A percentile compares a stretch with the other conserved stretches of the same genome.
Evolutionary conservation across 768 basidiomycete genomes (phyloP).

Genomic region (Amanita muscaria): DNA sequence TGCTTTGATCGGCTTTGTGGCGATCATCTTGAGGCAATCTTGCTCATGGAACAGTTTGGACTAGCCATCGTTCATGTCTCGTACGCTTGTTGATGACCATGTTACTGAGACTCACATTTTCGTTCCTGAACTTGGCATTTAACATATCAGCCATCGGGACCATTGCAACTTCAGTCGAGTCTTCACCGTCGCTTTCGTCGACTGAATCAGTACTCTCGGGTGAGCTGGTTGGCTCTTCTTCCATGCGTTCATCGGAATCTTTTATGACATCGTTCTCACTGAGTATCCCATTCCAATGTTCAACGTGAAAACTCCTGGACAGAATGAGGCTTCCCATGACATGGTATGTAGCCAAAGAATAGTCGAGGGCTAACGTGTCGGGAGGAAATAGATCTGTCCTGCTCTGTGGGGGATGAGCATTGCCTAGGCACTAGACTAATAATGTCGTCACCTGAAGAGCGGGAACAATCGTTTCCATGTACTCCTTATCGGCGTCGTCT

Average conservation of each 20-base stretch:
- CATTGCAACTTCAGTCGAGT: slow-evolving; percentile 68
- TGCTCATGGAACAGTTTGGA: slow-evolving; percentile 81
- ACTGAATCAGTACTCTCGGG: slow-evolving; percentile 26
- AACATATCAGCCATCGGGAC: slow-evolving; percentile 95
- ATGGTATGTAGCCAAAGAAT: slow-evolving; percentile 72
- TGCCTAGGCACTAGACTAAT: not conserved
- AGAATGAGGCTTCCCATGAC: slow-evolving; percentile 87
- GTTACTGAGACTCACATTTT: slow-evolving; percentile 54
- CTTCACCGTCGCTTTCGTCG: slow-evolving; percentile 32
- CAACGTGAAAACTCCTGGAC: slow-evolving; percentile 86
- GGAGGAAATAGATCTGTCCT: slow-evolving; percentile 66
- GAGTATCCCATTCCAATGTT: slow-evolving; percentile 40
- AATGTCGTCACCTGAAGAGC: slow-evolving; percentile 46
- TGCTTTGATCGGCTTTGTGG: slow-evolving; percentile 61
- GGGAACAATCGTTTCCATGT: slow-evolving; percentile 55
- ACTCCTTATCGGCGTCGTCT: slow-evolving; percentile 71
- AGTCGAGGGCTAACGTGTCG: slow-evolving; percentile 35
- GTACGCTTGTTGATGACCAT: not conserved
- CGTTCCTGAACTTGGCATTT: slow-evolving; percentile 77
- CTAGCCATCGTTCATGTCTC: slow-evolving; percentile 28
- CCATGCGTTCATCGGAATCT: slow-evolving; percentile 15
- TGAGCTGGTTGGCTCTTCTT: slow-evolving; percentile 7
- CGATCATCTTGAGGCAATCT: slow-evolving; percentile 64
- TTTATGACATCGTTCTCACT: slow-evolving; percentile 14
- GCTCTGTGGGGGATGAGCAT: slow-evolving; percentile 31